Percentiles rank a stretch among this genome's conserved stretches.
Evolutionary conservation across 768 basidiomycete species (phyloP).

Genomic region (Mycena haematopus): DNA sequence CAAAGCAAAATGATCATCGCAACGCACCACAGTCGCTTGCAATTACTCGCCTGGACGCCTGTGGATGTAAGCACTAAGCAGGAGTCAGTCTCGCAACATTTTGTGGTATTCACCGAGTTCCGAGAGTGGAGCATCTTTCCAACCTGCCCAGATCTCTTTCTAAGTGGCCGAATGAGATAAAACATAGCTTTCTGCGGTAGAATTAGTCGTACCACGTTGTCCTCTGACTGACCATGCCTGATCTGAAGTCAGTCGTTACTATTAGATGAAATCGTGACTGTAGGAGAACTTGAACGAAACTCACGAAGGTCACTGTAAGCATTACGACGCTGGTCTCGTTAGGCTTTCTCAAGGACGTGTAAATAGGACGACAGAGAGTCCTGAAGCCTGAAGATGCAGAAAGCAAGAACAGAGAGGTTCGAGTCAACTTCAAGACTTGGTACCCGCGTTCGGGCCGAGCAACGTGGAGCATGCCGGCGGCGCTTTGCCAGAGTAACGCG

Average conservation of each 20-base stretch:
- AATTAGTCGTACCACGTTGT: constrained; percentile 58
- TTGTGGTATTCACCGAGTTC: constrained; percentile 59
- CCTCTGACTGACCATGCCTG: constrained; percentile 73
- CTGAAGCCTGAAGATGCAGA: not conserved
- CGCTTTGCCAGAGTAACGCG: no score
- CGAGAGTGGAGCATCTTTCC: constrained; percentile 77
- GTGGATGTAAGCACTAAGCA: constrained; percentile 4
- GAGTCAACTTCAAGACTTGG: no score
- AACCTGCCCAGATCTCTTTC: constrained; percentile 73
- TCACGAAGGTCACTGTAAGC: constrained; percentile 37
- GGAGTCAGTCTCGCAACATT: not conserved
- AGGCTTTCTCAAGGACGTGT: no score
- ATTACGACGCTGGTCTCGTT: constrained; percentile 9
- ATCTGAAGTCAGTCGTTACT: constrained; percentile 45
- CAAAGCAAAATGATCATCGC: not conserved
- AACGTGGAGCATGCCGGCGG: no score
- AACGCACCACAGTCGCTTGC: not conserved
- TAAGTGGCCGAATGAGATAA: constrained; percentile 1
- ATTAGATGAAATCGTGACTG: not conserved
- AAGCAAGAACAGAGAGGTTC: not conserved
- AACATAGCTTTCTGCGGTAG: not conserved
- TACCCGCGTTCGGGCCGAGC: no score
- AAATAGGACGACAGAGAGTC: no score
- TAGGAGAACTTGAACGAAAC: not conserved
- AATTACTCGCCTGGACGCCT: constrained; percentile 28